Conservation (phyloP, 495 filamentous ascomycete species). For the Penicillium lagena region DNA sequence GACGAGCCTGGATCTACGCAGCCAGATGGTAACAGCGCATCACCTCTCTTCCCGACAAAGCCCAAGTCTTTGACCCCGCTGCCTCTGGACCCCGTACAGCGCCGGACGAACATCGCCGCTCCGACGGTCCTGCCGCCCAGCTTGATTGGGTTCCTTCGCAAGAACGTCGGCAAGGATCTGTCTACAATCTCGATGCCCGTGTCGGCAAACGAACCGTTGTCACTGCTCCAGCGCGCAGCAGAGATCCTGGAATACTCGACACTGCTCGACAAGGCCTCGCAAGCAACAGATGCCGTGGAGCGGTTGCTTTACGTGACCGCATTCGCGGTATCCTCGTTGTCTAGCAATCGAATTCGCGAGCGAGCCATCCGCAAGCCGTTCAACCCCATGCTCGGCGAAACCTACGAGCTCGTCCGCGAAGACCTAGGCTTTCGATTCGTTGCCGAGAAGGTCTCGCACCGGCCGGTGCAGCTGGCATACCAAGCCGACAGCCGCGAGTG, state of each 20-base stretch:
- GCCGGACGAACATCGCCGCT: constrained; percentile 64
- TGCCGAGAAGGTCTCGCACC: constrained; percentile 88
- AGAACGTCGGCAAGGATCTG: constrained; percentile 96
- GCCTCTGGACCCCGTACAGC: constrained; percentile 57
- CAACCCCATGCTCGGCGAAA: constrained; percentile 96
- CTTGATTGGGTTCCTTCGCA: constrained; percentile 87
- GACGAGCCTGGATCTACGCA: constrained; percentile 16
- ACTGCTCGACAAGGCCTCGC: constrained; percentile 69
- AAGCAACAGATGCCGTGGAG: constrained; percentile 52
- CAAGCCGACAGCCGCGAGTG: constrained; percentile 81
- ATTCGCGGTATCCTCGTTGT: constrained; percentile 82
- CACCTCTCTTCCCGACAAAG: constrained; percentile 60
- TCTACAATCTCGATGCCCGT: constrained; percentile 97
- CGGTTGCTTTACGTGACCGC: constrained; percentile 79
- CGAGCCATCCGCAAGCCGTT: constrained; percentile 95
- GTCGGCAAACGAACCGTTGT: constrained; percentile 89
- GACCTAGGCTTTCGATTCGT: constrained; percentile 85
- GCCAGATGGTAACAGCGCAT: constrained; percentile 29
- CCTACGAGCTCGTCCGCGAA: constrained; percentile 85
- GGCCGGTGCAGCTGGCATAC: constrained; percentile 85
- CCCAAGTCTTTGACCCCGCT: constrained; percentile 74
- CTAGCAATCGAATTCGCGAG: constrained; percentile 73
- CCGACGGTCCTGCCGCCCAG: constrained; percentile 77
- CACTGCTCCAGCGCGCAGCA: constrained; percentile 76
- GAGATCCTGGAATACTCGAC: constrained; percentile 86